Conservation (phyloP, 2,329 filamentous ascomycete species). For the Fusarium dlaminii region DNA sequence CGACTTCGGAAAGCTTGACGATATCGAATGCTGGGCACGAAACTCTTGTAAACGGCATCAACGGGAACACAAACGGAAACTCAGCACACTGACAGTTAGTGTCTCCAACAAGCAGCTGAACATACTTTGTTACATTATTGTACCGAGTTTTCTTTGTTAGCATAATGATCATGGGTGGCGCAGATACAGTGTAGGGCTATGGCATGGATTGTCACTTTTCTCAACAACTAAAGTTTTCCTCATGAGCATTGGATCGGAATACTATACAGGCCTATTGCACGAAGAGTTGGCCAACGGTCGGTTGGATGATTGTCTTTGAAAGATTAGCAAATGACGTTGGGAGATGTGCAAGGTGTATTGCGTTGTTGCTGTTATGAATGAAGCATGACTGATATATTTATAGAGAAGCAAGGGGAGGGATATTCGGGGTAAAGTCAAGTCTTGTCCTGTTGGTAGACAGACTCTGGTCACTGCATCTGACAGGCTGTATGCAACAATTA, state of each 20-base stretch:
- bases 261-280: conserved; percentile 21
- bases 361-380: conserved; percentile 20
- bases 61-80: conserved; percentile 38
- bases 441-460: background rate
- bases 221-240: conserved; percentile 20
- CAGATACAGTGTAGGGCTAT: conserved; percentile 32
- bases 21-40: conserved; percentile 32
- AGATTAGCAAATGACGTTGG: conserved; percentile 12
- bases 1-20: conserved; percentile 29
- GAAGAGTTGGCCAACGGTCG: conserved; percentile 9
- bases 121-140: conserved; percentile 33
- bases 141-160: conserved; percentile 41
- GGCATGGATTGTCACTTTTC: conserved; percentile 34
- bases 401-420: conserved; percentile 11
- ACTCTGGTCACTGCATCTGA: background rate
- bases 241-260: conserved; percentile 35
- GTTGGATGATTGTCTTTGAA: conserved; percentile 36
- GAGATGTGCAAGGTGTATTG: conserved; percentile 7
- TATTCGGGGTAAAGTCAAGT: conserved; percentile 6
- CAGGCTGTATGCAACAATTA: conserved; percentile 23
- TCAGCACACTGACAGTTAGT: conserved; percentile 14
- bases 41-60: conserved; percentile 44
- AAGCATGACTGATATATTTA: conserved; percentile 18
- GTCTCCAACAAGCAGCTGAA: conserved; percentile 8
- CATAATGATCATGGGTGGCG: conserved; percentile 43